Evolutionary conservation across 2,329 filamentous ascomycete species (phyloP).

Genomic region (Penicillium sp.): DNA sequence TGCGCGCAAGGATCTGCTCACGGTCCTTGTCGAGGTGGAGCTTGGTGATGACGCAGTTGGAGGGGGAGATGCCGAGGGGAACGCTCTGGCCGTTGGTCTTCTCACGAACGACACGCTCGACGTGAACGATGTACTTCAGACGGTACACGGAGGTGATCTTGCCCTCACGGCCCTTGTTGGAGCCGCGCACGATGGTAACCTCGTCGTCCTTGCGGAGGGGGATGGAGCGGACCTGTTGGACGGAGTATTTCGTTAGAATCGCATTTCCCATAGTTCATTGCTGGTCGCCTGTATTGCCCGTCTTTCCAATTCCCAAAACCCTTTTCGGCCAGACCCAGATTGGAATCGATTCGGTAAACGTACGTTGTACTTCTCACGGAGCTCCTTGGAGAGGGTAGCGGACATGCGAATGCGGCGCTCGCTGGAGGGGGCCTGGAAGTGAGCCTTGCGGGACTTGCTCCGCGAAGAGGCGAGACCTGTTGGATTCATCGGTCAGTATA

Average conservation of each 20-base stretch:
- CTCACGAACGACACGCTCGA: slow-evolving; percentile 94
- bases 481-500: background rate
- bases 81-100: slow-evolving; percentile 97
- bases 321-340: slow-evolving; percentile 9
- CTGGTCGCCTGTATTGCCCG: background rate
- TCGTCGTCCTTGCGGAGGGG: slow-evolving; percentile 98
- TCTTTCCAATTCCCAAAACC: slow-evolving; percentile 3
- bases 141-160: slow-evolving; percentile 98
- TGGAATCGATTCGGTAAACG: slow-evolving; percentile 32
- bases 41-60: slow-evolving; percentile 98
- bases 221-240: slow-evolving; percentile 76
- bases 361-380: slow-evolving; percentile 99
- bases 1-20: slow-evolving; percentile 47
- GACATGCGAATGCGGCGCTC: slow-evolving; percentile 95
- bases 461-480: slow-evolving; percentile 20
- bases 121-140: slow-evolving; percentile 94
- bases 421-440: slow-evolving; percentile 93
- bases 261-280: background rate
- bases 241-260: slow-evolving; percentile 14
- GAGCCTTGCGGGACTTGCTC: slow-evolving; percentile 79
- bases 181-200: slow-evolving; percentile 85
- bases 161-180: slow-evolving; percentile 97
- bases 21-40: slow-evolving; percentile 72
- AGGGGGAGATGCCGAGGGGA: slow-evolving; percentile 88
- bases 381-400: slow-evolving; percentile 91